These are phyloP conservation scores for Apiotrichum gamsii DNA, from an alignment of 1,284 basidiomycete species.

Conservation along the genomic window DNA sequence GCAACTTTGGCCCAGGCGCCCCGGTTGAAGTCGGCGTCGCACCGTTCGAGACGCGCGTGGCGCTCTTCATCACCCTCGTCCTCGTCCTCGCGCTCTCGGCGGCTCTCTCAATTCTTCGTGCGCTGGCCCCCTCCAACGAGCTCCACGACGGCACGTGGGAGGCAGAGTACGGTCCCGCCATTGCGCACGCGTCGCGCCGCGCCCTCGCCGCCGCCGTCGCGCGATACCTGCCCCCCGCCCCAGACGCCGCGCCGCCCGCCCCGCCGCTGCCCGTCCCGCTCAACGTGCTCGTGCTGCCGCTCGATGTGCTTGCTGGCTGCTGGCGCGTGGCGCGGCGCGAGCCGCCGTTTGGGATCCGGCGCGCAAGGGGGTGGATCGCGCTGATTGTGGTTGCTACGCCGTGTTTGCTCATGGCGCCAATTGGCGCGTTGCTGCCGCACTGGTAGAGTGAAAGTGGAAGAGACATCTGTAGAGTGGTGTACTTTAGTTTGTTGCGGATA, in stretches of 20 bases:
- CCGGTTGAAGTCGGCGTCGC: slow-evolving; percentile 17
- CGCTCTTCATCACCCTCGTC: slow-evolving; percentile 14
- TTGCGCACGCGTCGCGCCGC: slow-evolving; percentile 10
- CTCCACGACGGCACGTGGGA: slow-evolving; percentile 21
- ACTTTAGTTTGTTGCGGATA: no score
- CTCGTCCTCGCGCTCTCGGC: slow-evolving; percentile 14
- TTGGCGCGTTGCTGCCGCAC: slow-evolving; percentile 8
- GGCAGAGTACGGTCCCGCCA: slow-evolving; percentile 16
- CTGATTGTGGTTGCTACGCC: slow-evolving; percentile 13
- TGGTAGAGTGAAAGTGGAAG: no score
- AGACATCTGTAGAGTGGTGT: no score
- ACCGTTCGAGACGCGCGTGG: slow-evolving; percentile 19
- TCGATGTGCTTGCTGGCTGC: slow-evolving; percentile 11
- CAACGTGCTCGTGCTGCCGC: slow-evolving; percentile 21
- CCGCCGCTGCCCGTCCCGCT: slow-evolving; percentile 18
- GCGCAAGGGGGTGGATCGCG: slow-evolving; percentile 12
- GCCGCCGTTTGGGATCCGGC: slow-evolving; percentile 11
- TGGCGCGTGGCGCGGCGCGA: slow-evolving; percentile 4
- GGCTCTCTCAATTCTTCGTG: slow-evolving; percentile 17
- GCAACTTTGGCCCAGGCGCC: not conserved
- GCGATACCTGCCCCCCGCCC: slow-evolving; percentile 12
- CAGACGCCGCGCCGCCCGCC: slow-evolving; percentile 7
- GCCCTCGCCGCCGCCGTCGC: slow-evolving; percentile 17
- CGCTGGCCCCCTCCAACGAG: slow-evolving; percentile 16
- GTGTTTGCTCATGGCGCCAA: slow-evolving; percentile 10